A percentile compares a stretch with the other conserved stretches of the same genome.
These are phyloP conservation scores for Agaricales sp. DNA, from an alignment of 1,284 basidiomycete species.

Conservation along the genomic window DNA sequence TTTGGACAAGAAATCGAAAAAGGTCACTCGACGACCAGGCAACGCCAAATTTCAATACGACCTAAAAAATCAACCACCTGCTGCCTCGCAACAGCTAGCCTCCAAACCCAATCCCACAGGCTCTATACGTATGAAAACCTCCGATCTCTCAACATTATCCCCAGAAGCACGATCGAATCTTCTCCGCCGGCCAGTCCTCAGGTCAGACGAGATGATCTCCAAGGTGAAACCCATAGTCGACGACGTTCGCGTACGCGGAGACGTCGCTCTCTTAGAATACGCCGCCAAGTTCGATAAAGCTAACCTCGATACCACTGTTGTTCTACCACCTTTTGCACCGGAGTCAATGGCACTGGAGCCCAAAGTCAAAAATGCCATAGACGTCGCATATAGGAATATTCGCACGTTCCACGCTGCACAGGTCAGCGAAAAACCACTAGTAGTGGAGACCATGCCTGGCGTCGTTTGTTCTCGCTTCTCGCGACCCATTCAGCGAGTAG, in stretches of 20 bases:
- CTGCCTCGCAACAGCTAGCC: constrained; percentile 13
- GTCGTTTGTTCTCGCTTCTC: constrained; percentile 93
- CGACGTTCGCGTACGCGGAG: constrained; percentile 77
- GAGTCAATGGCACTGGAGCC: constrained; percentile 50
- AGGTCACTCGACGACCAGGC: constrained; percentile 82
- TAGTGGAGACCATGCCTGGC: constrained; percentile 96
- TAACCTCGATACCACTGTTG: constrained; percentile 48
- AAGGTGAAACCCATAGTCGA: constrained; percentile 95
- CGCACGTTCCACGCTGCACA: constrained; percentile 86
- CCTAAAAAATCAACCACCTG: constrained; percentile 19
- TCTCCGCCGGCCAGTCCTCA: constrained; percentile 86
- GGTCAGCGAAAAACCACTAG: constrained; percentile 57
- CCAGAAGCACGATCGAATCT: constrained; percentile 54
- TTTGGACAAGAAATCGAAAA: constrained; percentile 81
- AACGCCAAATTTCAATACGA: constrained; percentile 90
- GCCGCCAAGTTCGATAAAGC: constrained; percentile 92
- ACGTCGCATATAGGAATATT: constrained; percentile 90
- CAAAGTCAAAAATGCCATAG: constrained; percentile 75
- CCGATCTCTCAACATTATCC: constrained; percentile 46
- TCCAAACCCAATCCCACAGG: constrained; percentile 10
- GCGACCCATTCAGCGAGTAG: constrained; percentile 89
- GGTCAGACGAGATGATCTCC: constrained; percentile 88
- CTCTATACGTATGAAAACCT: constrained; percentile 71
- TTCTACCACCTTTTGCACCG: constrained; percentile 58
- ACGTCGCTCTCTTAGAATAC: constrained; percentile 80